Conservation (phyloP, 2,329 filamentous ascomycete genomes). For the Arthrobotrys sphaeroides region DNA sequence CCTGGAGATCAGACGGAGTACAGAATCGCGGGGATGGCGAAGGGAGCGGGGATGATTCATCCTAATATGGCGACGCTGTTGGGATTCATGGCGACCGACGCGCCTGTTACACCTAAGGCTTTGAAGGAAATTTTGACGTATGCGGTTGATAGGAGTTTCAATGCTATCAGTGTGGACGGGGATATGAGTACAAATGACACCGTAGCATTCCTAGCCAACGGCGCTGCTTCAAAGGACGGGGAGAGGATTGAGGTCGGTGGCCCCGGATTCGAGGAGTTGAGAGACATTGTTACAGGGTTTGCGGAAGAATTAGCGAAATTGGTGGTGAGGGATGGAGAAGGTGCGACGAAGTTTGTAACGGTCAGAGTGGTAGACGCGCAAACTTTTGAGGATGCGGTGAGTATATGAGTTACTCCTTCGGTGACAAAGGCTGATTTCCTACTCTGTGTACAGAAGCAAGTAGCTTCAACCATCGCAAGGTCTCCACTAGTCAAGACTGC, state of each 20-base stretch:
- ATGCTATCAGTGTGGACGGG: constrained; percentile 95
- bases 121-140: constrained; percentile 76
- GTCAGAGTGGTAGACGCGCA: constrained; percentile 69
- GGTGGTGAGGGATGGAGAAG: constrained; percentile 94
- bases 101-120: constrained; percentile 74
- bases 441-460: constrained; percentile 61
- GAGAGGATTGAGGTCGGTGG: constrained; percentile 67
- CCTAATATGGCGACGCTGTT: constrained; percentile 98
- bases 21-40: constrained; percentile 91
- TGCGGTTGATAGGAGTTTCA: constrained; percentile 86
- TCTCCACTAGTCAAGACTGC: constrained; percentile 97
- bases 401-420: not conserved
- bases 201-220: constrained; percentile 92
- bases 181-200: constrained; percentile 99
- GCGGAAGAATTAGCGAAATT: constrained; percentile 86
- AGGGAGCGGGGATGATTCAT: constrained; percentile 98
- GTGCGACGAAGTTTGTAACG: constrained; percentile 97
- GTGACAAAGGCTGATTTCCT: not conserved
- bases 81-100: constrained; percentile 90
- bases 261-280: constrained; percentile 76
- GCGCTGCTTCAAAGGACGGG: constrained; percentile 78
- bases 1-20: constrained; percentile 83
- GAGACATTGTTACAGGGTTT: constrained; percentile 76
- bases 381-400: constrained; percentile 56
- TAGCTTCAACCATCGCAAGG: constrained; percentile 87